Evolutionary conservation across 2,329 filamentous ascomycete genomes (phyloP).

Genomic region (Botryotinia convoluta): DNA sequence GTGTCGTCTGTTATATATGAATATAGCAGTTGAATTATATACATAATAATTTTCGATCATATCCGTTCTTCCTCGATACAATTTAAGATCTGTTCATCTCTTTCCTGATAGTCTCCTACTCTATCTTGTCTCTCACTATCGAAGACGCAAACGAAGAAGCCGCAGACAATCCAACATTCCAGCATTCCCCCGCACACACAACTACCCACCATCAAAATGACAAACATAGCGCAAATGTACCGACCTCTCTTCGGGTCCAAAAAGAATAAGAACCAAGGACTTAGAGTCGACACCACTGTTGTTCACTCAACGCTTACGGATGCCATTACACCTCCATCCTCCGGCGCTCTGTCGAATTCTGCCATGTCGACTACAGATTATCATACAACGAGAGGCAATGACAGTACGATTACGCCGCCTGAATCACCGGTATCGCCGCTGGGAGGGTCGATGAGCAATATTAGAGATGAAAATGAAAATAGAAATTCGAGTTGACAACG

Average conservation of each 20-base stretch:
- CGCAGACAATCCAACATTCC: not conserved
- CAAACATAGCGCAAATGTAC: not conserved
- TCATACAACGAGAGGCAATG: not conserved
- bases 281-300: not conserved
- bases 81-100: not conserved
- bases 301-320: not conserved
- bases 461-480: too few species aligned
- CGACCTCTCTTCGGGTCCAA: not conserved
- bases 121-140: not conserved
- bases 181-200: not conserved
- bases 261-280: not conserved
- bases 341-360: not conserved
- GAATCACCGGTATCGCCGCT: not conserved
- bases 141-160: not conserved
- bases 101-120: not conserved
- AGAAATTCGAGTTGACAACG: not conserved
- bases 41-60: not conserved
- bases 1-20: not conserved
- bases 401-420: not conserved
- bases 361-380: not conserved
- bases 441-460: not conserved
- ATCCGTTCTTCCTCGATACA: not conserved
- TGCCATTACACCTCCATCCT: not conserved
- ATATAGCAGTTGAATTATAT: not conserved
- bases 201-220: not conserved